Evolutionary conservation across 1,284 basidiomycete species (phyloP).

Genomic region (Meira nashicola): DNA sequence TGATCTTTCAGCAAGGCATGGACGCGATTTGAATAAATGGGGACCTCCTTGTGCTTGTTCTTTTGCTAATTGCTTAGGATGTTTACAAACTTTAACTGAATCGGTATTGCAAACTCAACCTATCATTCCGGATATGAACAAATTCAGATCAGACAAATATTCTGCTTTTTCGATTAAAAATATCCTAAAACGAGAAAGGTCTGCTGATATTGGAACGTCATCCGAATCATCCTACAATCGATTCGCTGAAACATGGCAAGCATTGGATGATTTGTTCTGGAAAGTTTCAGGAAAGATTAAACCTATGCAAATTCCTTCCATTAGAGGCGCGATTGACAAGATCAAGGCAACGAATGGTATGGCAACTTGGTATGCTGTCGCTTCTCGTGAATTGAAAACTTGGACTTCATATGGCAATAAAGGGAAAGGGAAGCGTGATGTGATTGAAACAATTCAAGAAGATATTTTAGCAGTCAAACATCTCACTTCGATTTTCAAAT

Average conservation of each 20-base stretch:
- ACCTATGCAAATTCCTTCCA: slow-evolving; percentile 14
- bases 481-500: no score
- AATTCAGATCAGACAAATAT: no score
- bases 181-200: slow-evolving; percentile 1
- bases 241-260: slow-evolving; percentile 15
- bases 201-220: slow-evolving; percentile 1
- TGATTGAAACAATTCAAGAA: not conserved
- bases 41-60: slow-evolving; percentile 28
- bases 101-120: slow-evolving; percentile 14
- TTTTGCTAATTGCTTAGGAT: slow-evolving; percentile 20
- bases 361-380: slow-evolving; percentile 25
- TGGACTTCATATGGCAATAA: not conserved
- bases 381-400: slow-evolving; percentile 18
- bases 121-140: not conserved
- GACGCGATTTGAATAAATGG: slow-evolving; percentile 17
- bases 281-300: slow-evolving; percentile 17
- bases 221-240: slow-evolving; percentile 8
- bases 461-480: not conserved
- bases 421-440: not conserved
- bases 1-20: slow-evolving; percentile 21
- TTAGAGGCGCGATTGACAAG: slow-evolving; percentile 9
- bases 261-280: slow-evolving; percentile 20
- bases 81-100: slow-evolving; percentile 19
- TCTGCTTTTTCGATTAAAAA: slow-evolving; percentile 11
- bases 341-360: slow-evolving; percentile 18